These are phyloP conservation scores for Diaporthe citri DNA, from an alignment of 2,329 filamentous ascomycete genomes.

Conservation along the genomic window DNA sequence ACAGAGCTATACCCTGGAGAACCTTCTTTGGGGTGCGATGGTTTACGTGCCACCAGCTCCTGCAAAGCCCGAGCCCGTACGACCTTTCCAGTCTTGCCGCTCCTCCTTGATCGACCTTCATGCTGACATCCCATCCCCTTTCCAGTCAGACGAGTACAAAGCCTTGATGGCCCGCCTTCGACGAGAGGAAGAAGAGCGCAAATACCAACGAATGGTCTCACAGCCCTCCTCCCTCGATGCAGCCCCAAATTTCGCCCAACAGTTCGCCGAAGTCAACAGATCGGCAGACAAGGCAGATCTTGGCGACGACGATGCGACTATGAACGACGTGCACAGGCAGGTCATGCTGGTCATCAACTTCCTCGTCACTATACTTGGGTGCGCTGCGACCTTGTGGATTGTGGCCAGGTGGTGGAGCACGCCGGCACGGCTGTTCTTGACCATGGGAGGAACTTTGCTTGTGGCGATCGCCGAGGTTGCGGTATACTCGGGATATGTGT, in stretches of 20 bases:
- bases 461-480: constrained; percentile 83
- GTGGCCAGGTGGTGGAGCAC: constrained; percentile 81
- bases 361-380: constrained; percentile 85
- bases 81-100: constrained; percentile 47
- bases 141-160: constrained; percentile 83
- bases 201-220: constrained; percentile 85
- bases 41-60: constrained; percentile 85
- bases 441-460: constrained; percentile 76
- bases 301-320: constrained; percentile 72
- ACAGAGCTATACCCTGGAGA: constrained; percentile 68
- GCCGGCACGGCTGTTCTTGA: constrained; percentile 76
- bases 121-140: constrained; percentile 37
- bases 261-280: constrained; percentile 67
- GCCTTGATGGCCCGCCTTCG: constrained; percentile 89
- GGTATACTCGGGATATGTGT: constrained; percentile 81
- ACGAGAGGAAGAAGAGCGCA: constrained; percentile 82
- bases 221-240: constrained; percentile 64
- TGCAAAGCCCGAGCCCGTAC: constrained; percentile 81
- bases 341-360: constrained; percentile 91
- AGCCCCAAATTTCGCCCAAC: constrained; percentile 58
- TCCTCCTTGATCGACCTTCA: neutral
- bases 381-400: constrained; percentile 83
- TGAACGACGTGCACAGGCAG: constrained; percentile 83
- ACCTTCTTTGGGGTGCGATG: constrained; percentile 77
- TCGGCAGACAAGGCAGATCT: constrained; percentile 60